A percentile compares a stretch with the other conserved stretches of the same genome.
These are phyloP conservation scores for Theobroma grandiflorum DNA, from an alignment of 441 rosid genomes.

Conservation along the genomic window DNA sequence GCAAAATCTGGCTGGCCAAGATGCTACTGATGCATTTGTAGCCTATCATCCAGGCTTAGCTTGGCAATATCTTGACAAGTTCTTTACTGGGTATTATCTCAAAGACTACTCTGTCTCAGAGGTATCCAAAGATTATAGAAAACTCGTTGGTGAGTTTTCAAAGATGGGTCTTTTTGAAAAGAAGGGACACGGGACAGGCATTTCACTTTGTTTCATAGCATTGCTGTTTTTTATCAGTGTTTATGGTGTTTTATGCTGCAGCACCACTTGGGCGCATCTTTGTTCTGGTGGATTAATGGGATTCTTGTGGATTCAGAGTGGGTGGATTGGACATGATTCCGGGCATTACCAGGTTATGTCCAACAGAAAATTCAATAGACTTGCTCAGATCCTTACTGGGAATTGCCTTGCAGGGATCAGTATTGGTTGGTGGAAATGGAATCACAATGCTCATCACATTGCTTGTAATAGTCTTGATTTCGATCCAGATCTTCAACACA, in stretches of 20 bases:
- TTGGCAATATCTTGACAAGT: conserved; percentile 55
- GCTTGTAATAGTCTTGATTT: conserved; percentile 72
- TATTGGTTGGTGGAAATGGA: conserved; percentile 79
- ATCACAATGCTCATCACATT: conserved; percentile 74
- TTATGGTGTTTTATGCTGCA: conserved; percentile 49
- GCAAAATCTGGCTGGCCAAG: conserved; percentile 65
- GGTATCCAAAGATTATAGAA: conserved; percentile 61
- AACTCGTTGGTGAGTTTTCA: conserved; percentile 53
- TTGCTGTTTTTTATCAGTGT: conserved; percentile 49
- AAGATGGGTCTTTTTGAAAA: conserved; percentile 63
- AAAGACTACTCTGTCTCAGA: conserved; percentile 60
- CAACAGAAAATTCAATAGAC: conserved; percentile 38
- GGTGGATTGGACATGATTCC: conserved; percentile 81
- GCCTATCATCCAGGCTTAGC: conserved; percentile 68
- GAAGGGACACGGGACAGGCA: conserved; percentile 52
- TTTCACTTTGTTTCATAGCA: conserved; percentile 37
- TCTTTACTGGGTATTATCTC: conserved; percentile 65
- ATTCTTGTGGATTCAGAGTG: conserved; percentile 69
- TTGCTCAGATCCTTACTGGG: conserved; percentile 61
- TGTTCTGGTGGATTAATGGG: conserved; percentile 57
- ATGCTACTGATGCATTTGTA: conserved; percentile 71
- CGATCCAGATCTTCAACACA: conserved; percentile 82
- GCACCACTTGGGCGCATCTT: conserved; percentile 48
- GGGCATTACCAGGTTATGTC: conserved; percentile 63
- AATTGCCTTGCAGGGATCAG: conserved; percentile 77